A percentile compares a stretch with the other conserved stretches of the same genome.
phyloP scores from a whole-genome alignment of 257 asterid species.

The Plantago major region DNA sequence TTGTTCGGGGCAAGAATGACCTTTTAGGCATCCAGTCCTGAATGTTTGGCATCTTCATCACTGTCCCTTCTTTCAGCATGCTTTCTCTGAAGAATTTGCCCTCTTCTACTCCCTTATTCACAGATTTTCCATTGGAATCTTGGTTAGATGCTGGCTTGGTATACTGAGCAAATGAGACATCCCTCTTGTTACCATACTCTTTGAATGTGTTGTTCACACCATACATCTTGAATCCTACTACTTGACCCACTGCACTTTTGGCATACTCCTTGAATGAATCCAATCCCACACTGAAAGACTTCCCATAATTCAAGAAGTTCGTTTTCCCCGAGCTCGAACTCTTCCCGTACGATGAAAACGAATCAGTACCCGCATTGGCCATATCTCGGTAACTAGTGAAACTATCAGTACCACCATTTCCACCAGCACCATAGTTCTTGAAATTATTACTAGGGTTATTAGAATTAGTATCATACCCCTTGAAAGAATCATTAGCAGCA shows the following conservation, averaged over 20 bases:
- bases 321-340: constrained; percentile 44
- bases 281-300: constrained; percentile 57
- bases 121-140: constrained; percentile 15
- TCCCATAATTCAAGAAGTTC: constrained; percentile 63
- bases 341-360: constrained; percentile 60
- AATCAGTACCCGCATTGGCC: constrained; percentile 62
- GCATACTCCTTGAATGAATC: constrained; percentile 74
- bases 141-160: constrained; percentile 24
- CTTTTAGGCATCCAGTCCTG: constrained; percentile 72
- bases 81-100: constrained; percentile 79
- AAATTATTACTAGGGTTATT: constrained; percentile 67
- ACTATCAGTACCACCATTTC: constrained; percentile 46
- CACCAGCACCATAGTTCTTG: constrained; percentile 60
- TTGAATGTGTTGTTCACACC: constrained; percentile 64
- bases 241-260: constrained; percentile 43
- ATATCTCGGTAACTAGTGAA: constrained; percentile 57
- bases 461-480: constrained; percentile 48
- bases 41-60: constrained; percentile 69
- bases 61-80: constrained; percentile 48
- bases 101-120: constrained; percentile 45
- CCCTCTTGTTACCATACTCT: constrained; percentile 57
- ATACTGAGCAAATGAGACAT: constrained; percentile 65
- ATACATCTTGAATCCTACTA: constrained; percentile 56
- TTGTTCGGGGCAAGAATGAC: constrained; percentile 70
- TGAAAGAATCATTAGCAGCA: constrained; percentile 70